Base-by-base conservation (phyloP, 2,329 filamentous ascomycete species). In the Cladobotryum mycophilum region DNA sequence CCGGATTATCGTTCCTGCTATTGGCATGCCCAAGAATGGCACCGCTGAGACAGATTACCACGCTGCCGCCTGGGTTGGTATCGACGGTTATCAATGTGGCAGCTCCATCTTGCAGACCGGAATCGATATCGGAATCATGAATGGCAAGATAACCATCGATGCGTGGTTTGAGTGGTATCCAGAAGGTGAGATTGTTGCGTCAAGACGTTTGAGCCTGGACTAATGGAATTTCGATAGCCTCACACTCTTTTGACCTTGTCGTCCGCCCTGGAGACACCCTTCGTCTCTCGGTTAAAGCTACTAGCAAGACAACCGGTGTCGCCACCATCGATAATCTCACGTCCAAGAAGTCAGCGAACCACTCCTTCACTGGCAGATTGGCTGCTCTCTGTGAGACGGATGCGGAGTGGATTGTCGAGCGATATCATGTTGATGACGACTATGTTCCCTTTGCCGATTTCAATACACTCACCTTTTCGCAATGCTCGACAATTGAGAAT, bases 1-100 rank as follows among this genome's bases (percentile, higher is more conserved):
- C 12, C 45, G 33, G 18, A 41, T 50, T 15, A 17, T 46, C 2
- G 43, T 50, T 6, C 48, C 48, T 33, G 46, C 25, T 5, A 42
- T 38, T 6, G 38, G 36, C 14, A 38, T 25, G n/a, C 48, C 48
- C 4, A 25, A 25, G 11, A 41, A 43, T 2, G 8, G 15, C 3
- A 40, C 48, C 1, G 17, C 17, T 8, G 17, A 33, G 13, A 33
- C 37, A 8, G 36, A 30, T 11, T 50, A 50, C 20, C 43, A 40
- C 25, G 45, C 46, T 13, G 47, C 70, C 8, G 70, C 69, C 13
- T 72, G 70, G 70, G 70, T 73, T 11, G 70, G 70, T 17, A 73
- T 73, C 48, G 70, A 73, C 43, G 70, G 70, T 40, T 66, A 72
- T 54, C 66, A 67, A 2, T 71, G 66, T 56, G 55, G 51, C n/a